These are phyloP conservation scores for Xylaria longipes DNA, from an alignment of 495 filamentous ascomycete genomes.

Conservation along the genomic window DNA sequence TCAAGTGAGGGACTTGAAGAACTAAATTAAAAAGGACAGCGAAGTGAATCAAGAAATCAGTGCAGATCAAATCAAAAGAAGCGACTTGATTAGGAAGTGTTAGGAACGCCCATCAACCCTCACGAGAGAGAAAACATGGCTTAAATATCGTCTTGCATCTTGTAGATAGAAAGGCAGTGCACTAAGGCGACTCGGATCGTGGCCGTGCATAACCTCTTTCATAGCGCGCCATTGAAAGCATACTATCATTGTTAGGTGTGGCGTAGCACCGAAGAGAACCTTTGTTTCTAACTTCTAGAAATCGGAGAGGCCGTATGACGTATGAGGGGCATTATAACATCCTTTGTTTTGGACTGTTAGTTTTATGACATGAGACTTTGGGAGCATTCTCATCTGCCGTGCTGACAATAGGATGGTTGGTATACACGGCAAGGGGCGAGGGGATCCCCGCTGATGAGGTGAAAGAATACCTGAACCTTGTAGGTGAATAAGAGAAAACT, in stretches of 20 bases:
- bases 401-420: not conserved
- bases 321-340: not conserved
- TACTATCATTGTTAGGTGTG: not conserved
- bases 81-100: not conserved
- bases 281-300: not conserved
- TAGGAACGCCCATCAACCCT: not conserved
- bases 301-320: not conserved
- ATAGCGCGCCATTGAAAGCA: not conserved
- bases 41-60: not conserved
- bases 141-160: not conserved
- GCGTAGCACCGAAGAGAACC: not conserved
- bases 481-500: not conserved
- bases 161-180: not conserved
- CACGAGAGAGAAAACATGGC: not conserved
- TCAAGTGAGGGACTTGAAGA: slow-evolving; percentile 1
- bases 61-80: too few relatives aligned
- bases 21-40: not conserved
- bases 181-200: not conserved
- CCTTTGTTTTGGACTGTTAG: not conserved
- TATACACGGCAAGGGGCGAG: not conserved
- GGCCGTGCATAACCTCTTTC: not conserved
- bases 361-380: not conserved
- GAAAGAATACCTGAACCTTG: not conserved
- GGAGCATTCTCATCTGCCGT: not conserved
- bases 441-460: not conserved